phyloP scores from a whole-genome alignment of 2,329 filamentous ascomycete species.

The Diaporthe humulicola region DNA sequence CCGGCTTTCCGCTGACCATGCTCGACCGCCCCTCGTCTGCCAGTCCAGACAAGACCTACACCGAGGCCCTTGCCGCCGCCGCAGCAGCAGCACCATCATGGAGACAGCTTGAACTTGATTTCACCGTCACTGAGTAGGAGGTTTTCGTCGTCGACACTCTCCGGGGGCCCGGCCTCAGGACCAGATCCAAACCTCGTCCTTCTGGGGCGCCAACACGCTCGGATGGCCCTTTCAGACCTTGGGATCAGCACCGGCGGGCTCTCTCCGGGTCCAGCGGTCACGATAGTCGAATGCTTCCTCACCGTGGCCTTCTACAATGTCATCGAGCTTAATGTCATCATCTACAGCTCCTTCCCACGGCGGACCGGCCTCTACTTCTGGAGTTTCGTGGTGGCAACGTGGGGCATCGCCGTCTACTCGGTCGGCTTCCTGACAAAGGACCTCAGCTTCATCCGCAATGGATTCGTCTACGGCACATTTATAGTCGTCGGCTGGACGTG shows the following conservation, averaged over 20 bases:
- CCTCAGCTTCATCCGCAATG: conserved; percentile 9
- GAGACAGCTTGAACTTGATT: neutral
- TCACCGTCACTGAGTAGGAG: neutral
- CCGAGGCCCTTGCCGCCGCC: neutral
- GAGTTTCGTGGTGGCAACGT: conserved; percentile 31
- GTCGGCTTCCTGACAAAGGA: conserved; percentile 30
- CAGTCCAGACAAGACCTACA: neutral
- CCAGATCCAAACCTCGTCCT: neutral
- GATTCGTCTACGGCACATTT: neutral
- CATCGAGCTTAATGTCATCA: conserved; percentile 26
- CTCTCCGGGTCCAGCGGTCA: conserved; percentile 2
- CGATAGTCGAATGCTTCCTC: conserved; percentile 30
- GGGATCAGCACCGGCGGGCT: conserved; percentile 21
- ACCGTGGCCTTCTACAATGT: conserved; percentile 29
- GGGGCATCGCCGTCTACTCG: conserved; percentile 28
- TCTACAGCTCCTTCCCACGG: conserved; percentile 28
- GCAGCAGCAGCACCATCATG: conserved; percentile 4
- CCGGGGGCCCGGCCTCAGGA: conserved; percentile 3
- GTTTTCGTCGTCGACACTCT: neutral
- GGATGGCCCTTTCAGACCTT: conserved; percentile 24
- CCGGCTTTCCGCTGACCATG: neutral
- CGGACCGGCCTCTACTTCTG: conserved; percentile 33
- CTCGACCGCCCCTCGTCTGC: neutral
- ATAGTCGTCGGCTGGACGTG: conserved; percentile 59
- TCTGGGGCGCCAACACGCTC: neutral